These are phyloP conservation scores for Ceratocystis huliohia DNA, from an alignment of 2,329 filamentous ascomycete genomes.

Conservation along the genomic window DNA sequence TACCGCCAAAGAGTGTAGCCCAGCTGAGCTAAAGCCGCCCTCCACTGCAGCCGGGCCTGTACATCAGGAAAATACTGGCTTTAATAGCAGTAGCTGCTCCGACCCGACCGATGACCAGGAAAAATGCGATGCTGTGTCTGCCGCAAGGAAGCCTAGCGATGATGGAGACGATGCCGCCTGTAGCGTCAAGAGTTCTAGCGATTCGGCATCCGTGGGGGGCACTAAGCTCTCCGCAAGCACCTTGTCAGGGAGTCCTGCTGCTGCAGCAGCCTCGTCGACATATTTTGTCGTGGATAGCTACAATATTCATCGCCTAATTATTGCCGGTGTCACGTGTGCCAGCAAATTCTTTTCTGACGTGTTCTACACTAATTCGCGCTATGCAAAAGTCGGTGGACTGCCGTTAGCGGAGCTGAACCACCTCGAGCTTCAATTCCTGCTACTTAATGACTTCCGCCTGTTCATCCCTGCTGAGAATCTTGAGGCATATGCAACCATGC, in stretches of 20 bases:
- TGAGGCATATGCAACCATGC: conserved; percentile 94
- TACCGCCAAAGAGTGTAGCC: background rate
- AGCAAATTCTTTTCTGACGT: conserved; percentile 99
- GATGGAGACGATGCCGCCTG: conserved; percentile 13
- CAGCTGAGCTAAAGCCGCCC: background rate
- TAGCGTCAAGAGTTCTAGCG: conserved; percentile 28
- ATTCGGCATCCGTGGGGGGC: conserved; percentile 27
- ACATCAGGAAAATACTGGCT: background rate
- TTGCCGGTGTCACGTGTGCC: conserved; percentile 91
- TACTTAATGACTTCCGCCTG: conserved; percentile 91
- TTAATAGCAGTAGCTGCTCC: background rate
- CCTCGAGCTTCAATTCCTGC: conserved; percentile 85
- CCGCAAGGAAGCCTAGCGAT: background rate
- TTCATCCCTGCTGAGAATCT: conserved; percentile 89
- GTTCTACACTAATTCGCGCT: conserved; percentile 98
- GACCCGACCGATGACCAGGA: background rate
- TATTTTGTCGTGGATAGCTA: conserved; percentile 96
- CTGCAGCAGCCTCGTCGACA: conserved; percentile 28
- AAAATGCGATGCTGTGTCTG: background rate
- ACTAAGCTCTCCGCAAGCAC: conserved; percentile 21
- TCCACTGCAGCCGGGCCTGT: background rate
- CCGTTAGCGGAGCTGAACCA: conserved; percentile 90
- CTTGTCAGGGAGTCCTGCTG: background rate
- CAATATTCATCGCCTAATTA: conserved; percentile 94
- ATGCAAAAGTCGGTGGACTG: conserved; percentile 94